Percentiles rank a stretch among this genome's conserved stretches.
Conservation (phyloP, 2,329 filamentous ascomycete species). For the Dissoconium aciculare region DNA sequence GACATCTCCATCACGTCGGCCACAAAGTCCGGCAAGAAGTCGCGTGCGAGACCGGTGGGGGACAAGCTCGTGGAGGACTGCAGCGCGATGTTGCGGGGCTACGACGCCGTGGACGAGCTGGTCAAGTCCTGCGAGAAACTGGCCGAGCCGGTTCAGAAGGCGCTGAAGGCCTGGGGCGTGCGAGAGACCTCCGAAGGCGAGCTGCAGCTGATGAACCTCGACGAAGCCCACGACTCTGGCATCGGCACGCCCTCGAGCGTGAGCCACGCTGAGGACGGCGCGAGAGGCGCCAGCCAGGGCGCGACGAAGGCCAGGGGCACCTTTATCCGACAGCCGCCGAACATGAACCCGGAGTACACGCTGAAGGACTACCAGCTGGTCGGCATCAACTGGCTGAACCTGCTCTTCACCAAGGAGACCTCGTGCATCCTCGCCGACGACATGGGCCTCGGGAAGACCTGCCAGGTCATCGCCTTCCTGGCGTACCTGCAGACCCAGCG, state of each 20-base stretch:
- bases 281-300: slow-evolving; percentile 11
- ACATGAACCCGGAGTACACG: slow-evolving; percentile 59
- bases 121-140: slow-evolving; percentile 61
- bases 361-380: slow-evolving; percentile 93
- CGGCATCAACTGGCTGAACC: slow-evolving; percentile 82
- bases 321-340: slow-evolving; percentile 50
- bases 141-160: slow-evolving; percentile 49
- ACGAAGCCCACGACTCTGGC: slow-evolving; percentile 46
- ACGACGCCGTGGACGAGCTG: slow-evolving; percentile 69
- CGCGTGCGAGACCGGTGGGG: slow-evolving; percentile 39
- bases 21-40: slow-evolving; percentile 39
- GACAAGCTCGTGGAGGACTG: slow-evolving; percentile 53
- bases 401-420: slow-evolving; percentile 64
- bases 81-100: slow-evolving; percentile 60
- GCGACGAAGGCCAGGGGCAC: slow-evolving; percentile 34
- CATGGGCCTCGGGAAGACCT: slow-evolving; percentile 92
- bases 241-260: slow-evolving; percentile 46
- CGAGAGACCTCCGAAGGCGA: slow-evolving; percentile 45
- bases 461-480: slow-evolving; percentile 85
- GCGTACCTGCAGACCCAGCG: slow-evolving; percentile 62
- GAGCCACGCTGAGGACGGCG: slow-evolving; percentile 14
- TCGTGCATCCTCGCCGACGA: slow-evolving; percentile 92
- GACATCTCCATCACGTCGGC: slow-evolving; percentile 39
- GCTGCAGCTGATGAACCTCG: slow-evolving; percentile 43
- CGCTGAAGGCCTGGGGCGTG: slow-evolving; percentile 55